Conservation (phyloP, 352 stramenopile species). For the Phytophthora meadii region DNA sequence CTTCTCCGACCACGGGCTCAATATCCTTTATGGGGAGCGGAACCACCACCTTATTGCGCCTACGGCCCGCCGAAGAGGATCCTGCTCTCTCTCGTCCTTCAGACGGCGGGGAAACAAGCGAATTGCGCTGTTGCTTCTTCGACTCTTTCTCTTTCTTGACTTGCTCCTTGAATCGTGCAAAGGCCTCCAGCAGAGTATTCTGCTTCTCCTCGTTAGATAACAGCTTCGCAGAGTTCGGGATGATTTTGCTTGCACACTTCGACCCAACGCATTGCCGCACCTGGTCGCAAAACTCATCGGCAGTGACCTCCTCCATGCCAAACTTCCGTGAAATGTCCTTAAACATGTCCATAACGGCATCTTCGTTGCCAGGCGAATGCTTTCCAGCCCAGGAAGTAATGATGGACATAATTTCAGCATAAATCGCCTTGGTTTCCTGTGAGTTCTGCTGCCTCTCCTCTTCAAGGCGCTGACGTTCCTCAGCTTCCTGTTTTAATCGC, state of each 20-base stretch:
- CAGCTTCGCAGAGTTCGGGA: slow-evolving; percentile 77
- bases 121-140: slow-evolving; percentile 73
- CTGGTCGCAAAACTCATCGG: slow-evolving; percentile 76
- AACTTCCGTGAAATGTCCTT: slow-evolving; percentile 66
- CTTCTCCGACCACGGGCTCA: slow-evolving; percentile 84
- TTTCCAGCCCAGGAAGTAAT: slow-evolving; percentile 69
- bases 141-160: slow-evolving; percentile 80
- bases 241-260: slow-evolving; percentile 76
- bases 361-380: slow-evolving; percentile 56
- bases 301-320: slow-evolving; percentile 68
- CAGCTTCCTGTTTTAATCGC: slow-evolving; percentile 54
- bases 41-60: slow-evolving; percentile 52
- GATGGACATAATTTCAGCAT: slow-evolving; percentile 69
- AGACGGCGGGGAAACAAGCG: slow-evolving; percentile 36
- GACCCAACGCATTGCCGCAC: slow-evolving; percentile 75
- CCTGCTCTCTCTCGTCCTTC: slow-evolving; percentile 37
- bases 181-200: slow-evolving; percentile 57
- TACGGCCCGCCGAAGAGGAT: slow-evolving; percentile 50
- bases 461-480: slow-evolving; percentile 60
- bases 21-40: slow-evolving; percentile 76
- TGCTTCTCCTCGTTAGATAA: slow-evolving; percentile 66
- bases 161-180: slow-evolving; percentile 70
- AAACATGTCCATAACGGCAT: slow-evolving; percentile 65
- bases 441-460: slow-evolving; percentile 62
- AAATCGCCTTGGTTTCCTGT: slow-evolving; percentile 63